These are phyloP conservation scores for Cunninghamia lanceolata DNA, from an alignment of 75 land plant species.

Conservation along the genomic window DNA sequence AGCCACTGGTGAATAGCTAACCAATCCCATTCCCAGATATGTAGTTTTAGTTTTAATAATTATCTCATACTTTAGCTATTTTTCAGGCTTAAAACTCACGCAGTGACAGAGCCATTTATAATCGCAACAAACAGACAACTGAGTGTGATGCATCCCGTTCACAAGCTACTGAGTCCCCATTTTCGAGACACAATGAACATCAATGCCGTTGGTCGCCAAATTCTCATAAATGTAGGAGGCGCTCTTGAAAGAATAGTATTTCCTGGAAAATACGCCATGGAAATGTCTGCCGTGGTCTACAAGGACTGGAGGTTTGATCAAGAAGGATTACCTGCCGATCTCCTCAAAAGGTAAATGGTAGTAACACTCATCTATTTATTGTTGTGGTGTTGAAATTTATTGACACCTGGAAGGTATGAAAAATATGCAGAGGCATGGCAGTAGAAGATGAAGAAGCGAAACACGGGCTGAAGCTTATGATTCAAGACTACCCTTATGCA, in stretches of 20 bases:
- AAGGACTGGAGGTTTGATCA: slow-evolving; percentile 39
- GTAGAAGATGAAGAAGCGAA: slow-evolving; percentile 31
- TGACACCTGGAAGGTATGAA: too few relatives aligned
- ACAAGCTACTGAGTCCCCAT: slow-evolving; percentile 37
- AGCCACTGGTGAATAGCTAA: too few relatives aligned
- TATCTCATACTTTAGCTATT: background rate
- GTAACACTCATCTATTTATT: background rate
- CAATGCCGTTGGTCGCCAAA: slow-evolving; percentile 46
- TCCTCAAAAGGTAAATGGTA: slow-evolving; percentile 48
- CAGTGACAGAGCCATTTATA: slow-evolving; percentile 44
- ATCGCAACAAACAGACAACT: slow-evolving; percentile 67
- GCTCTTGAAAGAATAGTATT: slow-evolving; percentile 22
- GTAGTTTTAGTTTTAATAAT: background rate
- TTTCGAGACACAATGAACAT: slow-evolving; percentile 65
- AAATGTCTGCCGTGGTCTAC: slow-evolving; percentile 37
- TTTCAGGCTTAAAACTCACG: slow-evolving; percentile 59
- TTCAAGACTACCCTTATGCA: slow-evolving; percentile 76
- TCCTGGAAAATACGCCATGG: slow-evolving; percentile 46
- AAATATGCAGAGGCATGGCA: slow-evolving; percentile 57
- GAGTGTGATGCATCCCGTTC: slow-evolving; percentile 57
- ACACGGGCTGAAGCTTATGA: slow-evolving; percentile 30
- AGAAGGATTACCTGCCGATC: slow-evolving; percentile 46
- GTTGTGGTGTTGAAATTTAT: background rate
- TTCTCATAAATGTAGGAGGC: background rate
- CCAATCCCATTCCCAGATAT: too few relatives aligned